Base-by-base conservation (phyloP, 257 asterid genomes). In the Przewalskia tangutica region DNA sequence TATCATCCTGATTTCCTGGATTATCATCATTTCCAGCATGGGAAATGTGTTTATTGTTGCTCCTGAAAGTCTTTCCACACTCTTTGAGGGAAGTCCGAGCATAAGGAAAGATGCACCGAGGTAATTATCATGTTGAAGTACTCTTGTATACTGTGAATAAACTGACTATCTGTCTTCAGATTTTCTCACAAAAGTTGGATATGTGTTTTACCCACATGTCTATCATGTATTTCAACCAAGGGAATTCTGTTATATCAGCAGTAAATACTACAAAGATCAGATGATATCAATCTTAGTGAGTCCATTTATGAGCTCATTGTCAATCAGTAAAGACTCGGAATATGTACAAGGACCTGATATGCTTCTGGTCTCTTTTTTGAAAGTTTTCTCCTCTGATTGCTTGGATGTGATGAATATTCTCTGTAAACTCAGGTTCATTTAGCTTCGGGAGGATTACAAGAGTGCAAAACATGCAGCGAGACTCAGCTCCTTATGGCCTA, bases 41-140 rank as follows among this genome's bases (percentile, higher is more conserved):
- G 84, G 86, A 82, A 86, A 86, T 59, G 90, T 89, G 38, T 89
- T 89, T 77, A 88, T 94, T 82, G 97, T 96, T 85, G 98, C 98
- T 79, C 99, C 99, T 59, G 98, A 96, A 85, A 96, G 98, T 84
- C 88, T 96, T 86, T 87, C 98, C 23, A 85, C 97, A 38, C 91
- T 96, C 36, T 93, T 92, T 81, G 99, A 96, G 89, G 99, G 99
- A 86, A 94, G 98, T 64, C 98, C 99, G n/a, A 93, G 99, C 90
- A 96, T 94, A 79, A 90, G 96, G 73, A 96, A 94, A 87, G 99
- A 94, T 80, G 97, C 98, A 66, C 99, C 94, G 84, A 96, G 93
- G 99, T 96, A 91, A 86, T 46, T 81, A 12, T 11, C 44, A 48
- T 50, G 40, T 73, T 73, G 18, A 73, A 73, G 62, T 73, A 50